phyloP scores from a whole-genome alignment of 805 yeast species.

The Starmerella sp. region DNA sequence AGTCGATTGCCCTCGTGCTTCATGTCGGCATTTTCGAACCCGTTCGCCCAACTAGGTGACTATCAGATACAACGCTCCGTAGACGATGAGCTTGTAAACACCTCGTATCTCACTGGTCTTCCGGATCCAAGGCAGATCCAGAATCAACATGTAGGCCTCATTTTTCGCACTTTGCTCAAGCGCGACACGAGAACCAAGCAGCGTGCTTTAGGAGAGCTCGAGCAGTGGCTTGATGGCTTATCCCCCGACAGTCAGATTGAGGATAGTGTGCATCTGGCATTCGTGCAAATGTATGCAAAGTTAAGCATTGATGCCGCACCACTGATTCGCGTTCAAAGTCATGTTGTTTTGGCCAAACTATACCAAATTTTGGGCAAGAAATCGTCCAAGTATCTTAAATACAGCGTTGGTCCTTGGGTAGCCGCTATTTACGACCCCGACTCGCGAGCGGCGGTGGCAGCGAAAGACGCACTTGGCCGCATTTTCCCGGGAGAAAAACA shows the following conservation, averaged over 20 bases:
- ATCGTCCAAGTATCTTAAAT: constrained; percentile 54
- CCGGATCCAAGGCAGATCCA: constrained; percentile 53
- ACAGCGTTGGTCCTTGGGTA: constrained; percentile 63
- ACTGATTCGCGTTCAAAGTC: constrained; percentile 49
- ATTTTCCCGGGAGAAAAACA: constrained; percentile 51
- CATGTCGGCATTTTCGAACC: constrained; percentile 18
- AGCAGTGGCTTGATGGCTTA: constrained; percentile 24
- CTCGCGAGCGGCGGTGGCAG: constrained; percentile 42
- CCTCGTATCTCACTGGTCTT: constrained; percentile 64
- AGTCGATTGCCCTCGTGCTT: background rate
- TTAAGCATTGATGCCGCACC: constrained; percentile 62
- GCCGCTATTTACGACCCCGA: constrained; percentile 65
- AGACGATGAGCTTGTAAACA: constrained; percentile 39
- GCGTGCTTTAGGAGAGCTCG: constrained; percentile 54
- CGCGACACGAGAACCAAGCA: constrained; percentile 79
- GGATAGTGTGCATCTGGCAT: constrained; percentile 52
- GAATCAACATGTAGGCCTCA: constrained; percentile 42
- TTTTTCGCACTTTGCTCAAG: constrained; percentile 68
- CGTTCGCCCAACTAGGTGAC: constrained; percentile 21
- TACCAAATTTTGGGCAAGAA: constrained; percentile 43
- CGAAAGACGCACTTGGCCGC: constrained; percentile 36
- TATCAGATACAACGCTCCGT: constrained; percentile 2
- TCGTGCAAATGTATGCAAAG: constrained; percentile 69
- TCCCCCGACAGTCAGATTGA: constrained; percentile 32
- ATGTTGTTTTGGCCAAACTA: constrained; percentile 50